Percentiles rank a stretch among this genome's conserved stretches.
Evolutionary conservation across 2,329 filamentous ascomycete species (phyloP).

Genomic region (Colletotrichum plurivorum): DNA sequence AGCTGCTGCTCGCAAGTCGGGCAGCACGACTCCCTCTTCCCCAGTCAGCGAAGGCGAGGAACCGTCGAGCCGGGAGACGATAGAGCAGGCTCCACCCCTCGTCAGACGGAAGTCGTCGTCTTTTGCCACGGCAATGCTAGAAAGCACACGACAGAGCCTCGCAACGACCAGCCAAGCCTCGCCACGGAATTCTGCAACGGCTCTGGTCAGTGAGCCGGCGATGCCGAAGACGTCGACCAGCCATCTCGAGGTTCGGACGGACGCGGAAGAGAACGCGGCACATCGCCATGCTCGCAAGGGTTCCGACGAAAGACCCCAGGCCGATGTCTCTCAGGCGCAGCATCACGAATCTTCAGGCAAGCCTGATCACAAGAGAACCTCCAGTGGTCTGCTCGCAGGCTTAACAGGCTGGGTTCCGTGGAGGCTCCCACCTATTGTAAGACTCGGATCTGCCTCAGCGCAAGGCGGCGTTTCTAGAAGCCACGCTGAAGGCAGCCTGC

Average conservation of each 20-base stretch:
- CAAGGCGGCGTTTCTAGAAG: constrained; percentile 50
- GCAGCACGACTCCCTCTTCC: constrained; percentile 48
- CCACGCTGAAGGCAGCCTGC: constrained; percentile 70
- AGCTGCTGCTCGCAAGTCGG: constrained; percentile 54
- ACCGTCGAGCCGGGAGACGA: constrained; percentile 43
- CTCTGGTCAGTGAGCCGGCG: constrained; percentile 69
- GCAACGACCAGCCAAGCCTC: constrained; percentile 46
- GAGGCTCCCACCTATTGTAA: constrained; percentile 49
- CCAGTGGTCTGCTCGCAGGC: constrained; percentile 51
- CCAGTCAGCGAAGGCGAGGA: constrained; percentile 49
- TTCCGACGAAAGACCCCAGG: constrained; percentile 33
- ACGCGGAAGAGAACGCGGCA: constrained; percentile 46
- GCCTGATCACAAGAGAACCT: constrained; percentile 42
- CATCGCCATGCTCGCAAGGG: constrained; percentile 39
- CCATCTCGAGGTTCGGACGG: constrained; percentile 62
- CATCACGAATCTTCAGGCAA: constrained; percentile 45
- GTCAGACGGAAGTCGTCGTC: constrained; percentile 44
- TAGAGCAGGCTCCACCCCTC: constrained; percentile 25
- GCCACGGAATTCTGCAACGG: constrained; percentile 54
- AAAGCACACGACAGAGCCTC: constrained; percentile 52
- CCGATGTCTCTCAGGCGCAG: constrained; percentile 46
- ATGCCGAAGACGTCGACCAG: constrained; percentile 69
- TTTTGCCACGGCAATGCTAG: constrained; percentile 57
- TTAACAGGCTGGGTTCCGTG: constrained; percentile 64
- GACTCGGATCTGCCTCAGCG: constrained; percentile 40